Evolutionary conservation across 129 eudicot genomes (phyloP), one percentile per base, ranked within the genome.

Genomic region (Ambrosia trifida): DNA sequence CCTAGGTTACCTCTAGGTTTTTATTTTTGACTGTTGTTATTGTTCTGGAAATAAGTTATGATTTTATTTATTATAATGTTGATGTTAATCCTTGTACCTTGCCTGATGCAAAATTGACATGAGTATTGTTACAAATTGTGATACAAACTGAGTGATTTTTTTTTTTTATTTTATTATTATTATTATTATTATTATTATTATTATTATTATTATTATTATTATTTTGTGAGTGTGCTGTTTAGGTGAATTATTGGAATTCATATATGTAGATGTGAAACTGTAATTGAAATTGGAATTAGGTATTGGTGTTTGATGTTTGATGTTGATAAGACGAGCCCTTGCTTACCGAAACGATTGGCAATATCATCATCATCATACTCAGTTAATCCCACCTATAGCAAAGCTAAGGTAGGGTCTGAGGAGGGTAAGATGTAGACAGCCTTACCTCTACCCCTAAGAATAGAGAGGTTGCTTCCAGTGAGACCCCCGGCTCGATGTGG

Each of bases 61-160:
- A 36, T 73, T 40, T 63, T 12, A 62, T 33, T 73, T 63, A 9
- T 73, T 63, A 9, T 73, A 47, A 43, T 74, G 31, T 41, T 24
- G 28, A 24, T 38, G 43, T 7, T 38, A 67, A 67, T 57, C 38
- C 20, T 35, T 35, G 14, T 53, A 46, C 54, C 16, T 58, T 68
- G 10, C 20, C 68, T 76, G 17, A 32, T 67, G 65, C 40, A 16
- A 31, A 41, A 17, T 44, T 51, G 17, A 18, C 49, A 19, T 45
- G 40, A 16, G 51, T 32, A 5, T 56, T 68, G 50, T 3, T 50
- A 28, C 63, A 61, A 38, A 38, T 5, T 38, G 43, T 9, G 9
- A 38, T 9, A 38, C 43, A 38, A 72, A 49, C 64, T 33, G 2
- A 3, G 49, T 50, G 78, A 64, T 75, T 32, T 54, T 20, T 78